These are phyloP conservation scores for Endotrypanum monterogeii DNA, from an alignment of 208 protist genomes.

Conservation along the genomic window DNA sequence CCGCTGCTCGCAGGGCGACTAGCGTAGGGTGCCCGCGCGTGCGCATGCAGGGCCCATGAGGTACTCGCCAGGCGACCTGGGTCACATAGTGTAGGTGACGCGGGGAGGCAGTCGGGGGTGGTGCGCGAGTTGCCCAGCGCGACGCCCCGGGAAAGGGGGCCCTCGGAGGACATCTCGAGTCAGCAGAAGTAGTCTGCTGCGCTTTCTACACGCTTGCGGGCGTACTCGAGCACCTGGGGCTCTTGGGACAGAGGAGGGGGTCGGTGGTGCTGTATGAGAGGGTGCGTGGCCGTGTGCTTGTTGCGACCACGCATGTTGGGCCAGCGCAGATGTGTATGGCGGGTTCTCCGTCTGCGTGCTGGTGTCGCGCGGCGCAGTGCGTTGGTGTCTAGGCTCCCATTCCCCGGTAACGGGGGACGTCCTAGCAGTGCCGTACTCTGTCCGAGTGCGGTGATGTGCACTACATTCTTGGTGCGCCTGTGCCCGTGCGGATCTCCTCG, in stretches of 20 bases:
- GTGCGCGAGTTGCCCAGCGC: slow-evolving; percentile 65
- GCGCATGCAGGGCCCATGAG: too few relatives aligned
- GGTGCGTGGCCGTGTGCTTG: slow-evolving; percentile 43
- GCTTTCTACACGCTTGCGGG: slow-evolving; percentile 75
- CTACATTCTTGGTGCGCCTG: slow-evolving; percentile 61
- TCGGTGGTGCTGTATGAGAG: slow-evolving; percentile 79
- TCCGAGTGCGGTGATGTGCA: slow-evolving; percentile 60
- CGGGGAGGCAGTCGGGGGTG: slow-evolving; percentile 76
- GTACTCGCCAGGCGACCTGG: too few relatives aligned
- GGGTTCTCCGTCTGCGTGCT: slow-evolving; percentile 79
- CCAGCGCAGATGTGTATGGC: slow-evolving; percentile 75
- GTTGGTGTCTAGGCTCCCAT: slow-evolving; percentile 64
- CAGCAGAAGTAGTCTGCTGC: slow-evolving; percentile 67
- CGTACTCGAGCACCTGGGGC: slow-evolving; percentile 81
- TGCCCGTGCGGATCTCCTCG: slow-evolving; percentile 79
- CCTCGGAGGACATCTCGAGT: slow-evolving; percentile 57
- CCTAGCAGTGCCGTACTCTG: slow-evolving; percentile 54
- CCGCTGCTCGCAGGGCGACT: not conserved
- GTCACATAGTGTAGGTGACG: too few relatives aligned
- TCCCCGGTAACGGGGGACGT: slow-evolving; percentile 50
- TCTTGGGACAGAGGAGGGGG: slow-evolving; percentile 49
- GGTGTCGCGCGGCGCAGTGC: slow-evolving; percentile 66
- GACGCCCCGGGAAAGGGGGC: slow-evolving; percentile 26
- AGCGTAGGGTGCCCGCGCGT: too few relatives aligned
- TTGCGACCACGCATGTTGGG: slow-evolving; percentile 67